Percentiles rank a stretch among this genome's conserved stretches.
Evolutionary conservation across 371 early-diverging fungal genomes (phyloP).

Genomic region (Zychaea mexicana): DNA sequence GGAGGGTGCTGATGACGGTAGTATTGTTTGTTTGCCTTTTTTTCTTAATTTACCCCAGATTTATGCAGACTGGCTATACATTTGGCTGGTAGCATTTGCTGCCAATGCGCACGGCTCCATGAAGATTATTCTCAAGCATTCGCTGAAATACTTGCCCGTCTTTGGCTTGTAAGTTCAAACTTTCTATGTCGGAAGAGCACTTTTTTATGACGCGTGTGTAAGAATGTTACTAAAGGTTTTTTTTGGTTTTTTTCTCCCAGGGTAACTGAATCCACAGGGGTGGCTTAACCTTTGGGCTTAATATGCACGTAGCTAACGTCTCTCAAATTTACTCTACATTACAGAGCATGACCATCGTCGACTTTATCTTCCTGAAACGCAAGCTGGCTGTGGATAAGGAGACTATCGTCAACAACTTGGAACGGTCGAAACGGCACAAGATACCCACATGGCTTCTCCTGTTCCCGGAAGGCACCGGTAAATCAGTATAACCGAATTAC

Average conservation of each 20-base stretch:
- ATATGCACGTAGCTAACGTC: no score
- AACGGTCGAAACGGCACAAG: conserved; percentile 28
- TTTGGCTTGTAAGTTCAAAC: conserved; percentile 68
- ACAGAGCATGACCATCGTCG: no score
- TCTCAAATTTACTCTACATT: no score
- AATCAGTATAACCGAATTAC: background rate
- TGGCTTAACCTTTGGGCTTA: no score
- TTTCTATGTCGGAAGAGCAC: background rate
- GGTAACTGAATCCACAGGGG: no score
- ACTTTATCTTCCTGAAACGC: conserved; percentile 83
- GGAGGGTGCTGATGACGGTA: no score
- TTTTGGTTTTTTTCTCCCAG: conserved; percentile 4
- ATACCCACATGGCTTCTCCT: conserved; percentile 83
- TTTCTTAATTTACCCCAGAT: conserved; percentile 47
- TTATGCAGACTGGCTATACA: conserved; percentile 88
- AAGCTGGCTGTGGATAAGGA: conserved; percentile 73
- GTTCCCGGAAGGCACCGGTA: conserved; percentile 88
- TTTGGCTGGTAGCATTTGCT: conserved; percentile 72
- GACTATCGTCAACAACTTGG: conserved; percentile 45
- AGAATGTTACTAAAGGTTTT: background rate
- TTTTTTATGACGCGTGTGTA: no score
- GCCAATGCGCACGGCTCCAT: conserved; percentile 69
- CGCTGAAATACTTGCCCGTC: conserved; percentile 73
- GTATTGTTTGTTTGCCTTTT: no score
- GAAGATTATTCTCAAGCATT: conserved; percentile 82